These are phyloP conservation scores for Mucor racemosus DNA, from an alignment of 371 early-diverging fungal species.

Conservation along the genomic window DNA sequence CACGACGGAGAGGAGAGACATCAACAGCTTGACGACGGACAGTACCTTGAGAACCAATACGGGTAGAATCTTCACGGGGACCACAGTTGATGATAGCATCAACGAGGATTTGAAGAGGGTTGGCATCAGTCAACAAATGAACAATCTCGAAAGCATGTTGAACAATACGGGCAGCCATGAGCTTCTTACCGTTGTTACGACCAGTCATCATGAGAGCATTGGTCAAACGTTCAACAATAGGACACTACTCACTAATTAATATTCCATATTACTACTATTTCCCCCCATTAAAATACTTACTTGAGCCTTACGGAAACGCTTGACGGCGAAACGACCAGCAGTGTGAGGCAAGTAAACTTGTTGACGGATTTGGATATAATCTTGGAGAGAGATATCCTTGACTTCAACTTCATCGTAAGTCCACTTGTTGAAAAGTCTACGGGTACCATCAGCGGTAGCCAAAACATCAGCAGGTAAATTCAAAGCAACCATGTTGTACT, in stretches of 20 bases:
- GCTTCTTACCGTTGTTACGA: conserved; percentile 99
- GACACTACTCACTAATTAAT: conserved; percentile 74
- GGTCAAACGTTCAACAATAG: conserved; percentile 99
- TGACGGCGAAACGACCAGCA: conserved; percentile 97
- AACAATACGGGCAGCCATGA: conserved; percentile 98
- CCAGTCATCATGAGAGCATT: conserved; percentile 99
- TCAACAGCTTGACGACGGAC: conserved; percentile 99
- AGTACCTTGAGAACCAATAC: conserved; percentile 99
- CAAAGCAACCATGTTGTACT: conserved; percentile 60
- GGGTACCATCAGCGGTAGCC: conserved; percentile 66
- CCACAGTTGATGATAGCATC: conserved; percentile 99
- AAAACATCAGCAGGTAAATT: conserved; percentile 69
- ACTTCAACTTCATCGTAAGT: conserved; percentile 94
- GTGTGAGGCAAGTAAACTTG: conserved; percentile 98
- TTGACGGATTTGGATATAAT: conserved; percentile 94
- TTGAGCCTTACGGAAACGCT: conserved; percentile 98
- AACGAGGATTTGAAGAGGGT: conserved; percentile 99
- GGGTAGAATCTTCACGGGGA: conserved; percentile 99
- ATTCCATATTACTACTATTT: background rate
- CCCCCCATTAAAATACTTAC: conserved; percentile 34
- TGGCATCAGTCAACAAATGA: conserved; percentile 97
- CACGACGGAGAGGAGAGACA: conserved; percentile 99
- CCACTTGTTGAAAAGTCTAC: conserved; percentile 94
- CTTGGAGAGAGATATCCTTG: conserved; percentile 94
- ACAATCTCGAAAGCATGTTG: conserved; percentile 99